Percentiles rank a stretch among this genome's conserved stretches.
These are phyloP conservation scores for Pseudozyma hubeiensis DNA, from an alignment of 1,284 basidiomycete genomes.

Conservation along the genomic window DNA sequence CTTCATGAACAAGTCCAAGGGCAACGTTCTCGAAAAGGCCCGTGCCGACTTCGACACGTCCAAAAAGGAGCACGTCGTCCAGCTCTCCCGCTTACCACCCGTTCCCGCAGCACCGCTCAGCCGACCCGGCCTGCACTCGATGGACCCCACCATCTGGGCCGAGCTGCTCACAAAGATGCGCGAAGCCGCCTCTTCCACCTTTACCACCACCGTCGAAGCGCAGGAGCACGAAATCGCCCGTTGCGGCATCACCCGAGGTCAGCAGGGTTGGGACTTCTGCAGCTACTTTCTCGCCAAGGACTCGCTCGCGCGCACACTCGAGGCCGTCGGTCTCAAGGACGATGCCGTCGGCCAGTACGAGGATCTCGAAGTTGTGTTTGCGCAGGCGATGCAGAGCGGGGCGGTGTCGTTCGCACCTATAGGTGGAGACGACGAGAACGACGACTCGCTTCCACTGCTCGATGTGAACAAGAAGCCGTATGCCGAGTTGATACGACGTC, in stretches of 20 bases:
- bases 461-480: constrained; percentile 85
- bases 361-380: constrained; percentile 87
- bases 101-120: constrained; percentile 71
- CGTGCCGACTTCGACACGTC: constrained; percentile 90
- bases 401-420: constrained; percentile 47
- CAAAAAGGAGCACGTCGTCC: constrained; percentile 76
- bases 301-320: constrained; percentile 90
- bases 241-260: constrained; percentile 23
- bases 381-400: constrained; percentile 52
- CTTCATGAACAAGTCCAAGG: constrained; percentile 80
- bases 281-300: constrained; percentile 85
- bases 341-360: constrained; percentile 90
- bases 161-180: constrained; percentile 90
- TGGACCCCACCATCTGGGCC: constrained; percentile 85
- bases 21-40: constrained; percentile 88
- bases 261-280: constrained; percentile 58
- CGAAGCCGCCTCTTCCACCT: constrained; percentile 83
- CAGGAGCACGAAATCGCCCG: constrained; percentile 56
- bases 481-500: constrained; percentile 86
- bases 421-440: constrained; percentile 70
- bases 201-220: constrained; percentile 78
- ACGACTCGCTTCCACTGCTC: constrained; percentile 86
- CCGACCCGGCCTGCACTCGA: constrained; percentile 77
- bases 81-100: constrained; percentile 39
- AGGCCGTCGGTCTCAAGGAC: constrained; percentile 87